Conservation (phyloP, 768 basidiomycete species). For the Mycena albidolilacea region DNA sequence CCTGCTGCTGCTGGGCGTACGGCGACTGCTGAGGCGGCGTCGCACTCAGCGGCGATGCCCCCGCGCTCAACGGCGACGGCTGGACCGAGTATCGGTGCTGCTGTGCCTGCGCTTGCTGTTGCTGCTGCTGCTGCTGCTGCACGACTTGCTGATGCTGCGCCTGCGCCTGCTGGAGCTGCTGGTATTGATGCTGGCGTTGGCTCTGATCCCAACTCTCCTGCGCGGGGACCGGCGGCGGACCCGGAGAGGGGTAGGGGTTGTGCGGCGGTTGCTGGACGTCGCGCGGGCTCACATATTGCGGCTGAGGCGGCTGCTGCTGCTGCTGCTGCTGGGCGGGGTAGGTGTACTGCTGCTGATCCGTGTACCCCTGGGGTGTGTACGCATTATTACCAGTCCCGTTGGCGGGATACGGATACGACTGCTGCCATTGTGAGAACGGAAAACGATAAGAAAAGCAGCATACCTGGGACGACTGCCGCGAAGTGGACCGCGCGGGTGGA, state of each 20-base stretch:
- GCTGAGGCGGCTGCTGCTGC: slow-evolving; percentile 12
- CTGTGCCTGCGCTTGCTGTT: neutral
- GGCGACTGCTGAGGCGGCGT: slow-evolving; percentile 11
- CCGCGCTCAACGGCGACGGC: slow-evolving; percentile 15
- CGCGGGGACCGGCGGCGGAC: slow-evolving; percentile 56
- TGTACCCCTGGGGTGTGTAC: slow-evolving; percentile 8
- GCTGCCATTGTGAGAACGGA: slow-evolving; percentile 21
- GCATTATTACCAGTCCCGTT: neutral
- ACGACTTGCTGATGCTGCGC: neutral
- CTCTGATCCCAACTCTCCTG: slow-evolving; percentile 58
- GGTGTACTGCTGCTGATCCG: slow-evolving; percentile 14
- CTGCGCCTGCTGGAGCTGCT: slow-evolving; percentile 45
- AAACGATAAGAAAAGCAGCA: slow-evolving; percentile 13
- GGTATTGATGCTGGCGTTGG: slow-evolving; percentile 43
- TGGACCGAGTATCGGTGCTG: slow-evolving; percentile 21
- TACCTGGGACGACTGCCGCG: slow-evolving; percentile 38
- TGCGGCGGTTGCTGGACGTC: slow-evolving; percentile 49
- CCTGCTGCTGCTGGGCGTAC: slow-evolving; percentile 15
- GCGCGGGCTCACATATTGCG: slow-evolving; percentile 38
- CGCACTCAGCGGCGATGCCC: neutral
- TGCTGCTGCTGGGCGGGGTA: slow-evolving; percentile 23
- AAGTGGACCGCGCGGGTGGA: slow-evolving; percentile 20
- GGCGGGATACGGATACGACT: slow-evolving; percentile 27
- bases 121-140: slow-evolving; percentile 2
- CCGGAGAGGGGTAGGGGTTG: slow-evolving; percentile 64